These are phyloP conservation scores for Roridomyces roridus DNA, from an alignment of 768 basidiomycete genomes.

Conservation along the genomic window DNA sequence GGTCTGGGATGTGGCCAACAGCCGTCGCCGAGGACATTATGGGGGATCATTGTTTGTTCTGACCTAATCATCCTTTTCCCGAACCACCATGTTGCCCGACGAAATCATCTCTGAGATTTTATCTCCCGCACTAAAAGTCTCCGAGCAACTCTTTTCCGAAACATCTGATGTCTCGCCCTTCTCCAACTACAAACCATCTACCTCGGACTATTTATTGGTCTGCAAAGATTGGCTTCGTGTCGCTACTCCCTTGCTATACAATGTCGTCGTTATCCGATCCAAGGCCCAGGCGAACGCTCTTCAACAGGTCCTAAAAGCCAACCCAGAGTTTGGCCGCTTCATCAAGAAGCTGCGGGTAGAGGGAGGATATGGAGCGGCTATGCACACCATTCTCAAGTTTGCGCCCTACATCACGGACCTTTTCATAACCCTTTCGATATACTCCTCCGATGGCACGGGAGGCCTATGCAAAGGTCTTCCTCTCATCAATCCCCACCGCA, in stretches of 20 bases:
- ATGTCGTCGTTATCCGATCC: neutral
- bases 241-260: neutral
- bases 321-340: neutral
- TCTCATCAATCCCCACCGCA: neutral
- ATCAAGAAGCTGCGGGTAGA: slow-evolving; percentile 31
- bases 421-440: neutral
- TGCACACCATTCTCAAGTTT: neutral
- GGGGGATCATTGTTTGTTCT: too few species aligned
- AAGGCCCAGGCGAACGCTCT: neutral
- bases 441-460: neutral
- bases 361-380: slow-evolving; percentile 21
- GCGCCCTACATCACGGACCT: neutral
- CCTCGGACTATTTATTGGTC: neutral
- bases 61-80: too few species aligned
- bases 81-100: neutral
- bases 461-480: neutral
- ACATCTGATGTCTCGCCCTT: neutral
- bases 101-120: slow-evolving; percentile 18
- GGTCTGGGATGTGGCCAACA: too few species aligned
- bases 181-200: neutral
- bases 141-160: neutral
- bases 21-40: too few species aligned
- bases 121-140: slow-evolving; percentile 10
- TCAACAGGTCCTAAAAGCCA: neutral
- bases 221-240: neutral